Conservation (phyloP, 2,329 filamentous ascomycete species). For the Capronia americana region DNA sequence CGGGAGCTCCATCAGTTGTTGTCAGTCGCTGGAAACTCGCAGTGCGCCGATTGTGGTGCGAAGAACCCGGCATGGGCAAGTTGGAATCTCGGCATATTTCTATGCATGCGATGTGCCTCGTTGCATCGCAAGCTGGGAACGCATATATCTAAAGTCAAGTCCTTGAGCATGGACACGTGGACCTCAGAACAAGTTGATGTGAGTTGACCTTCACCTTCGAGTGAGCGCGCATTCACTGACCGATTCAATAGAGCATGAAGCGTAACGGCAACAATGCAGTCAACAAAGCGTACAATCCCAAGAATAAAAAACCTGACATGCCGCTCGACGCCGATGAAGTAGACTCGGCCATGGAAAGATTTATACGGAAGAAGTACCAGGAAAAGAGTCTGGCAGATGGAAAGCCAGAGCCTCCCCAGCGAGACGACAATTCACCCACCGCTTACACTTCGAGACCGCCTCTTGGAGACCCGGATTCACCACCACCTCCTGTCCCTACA, state of each 20-base stretch:
- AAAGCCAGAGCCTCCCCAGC: conserved; percentile 49
- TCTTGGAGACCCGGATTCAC: conserved; percentile 59
- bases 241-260: conserved; percentile 78
- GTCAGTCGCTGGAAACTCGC: conserved; percentile 85
- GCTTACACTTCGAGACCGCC: conserved; percentile 61
- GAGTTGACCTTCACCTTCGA: conserved; percentile 34
- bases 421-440: conserved; percentile 51
- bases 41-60: conserved; percentile 90
- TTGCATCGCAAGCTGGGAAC: conserved; percentile 96
- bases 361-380: conserved; percentile 93
- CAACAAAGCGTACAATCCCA: conserved; percentile 88
- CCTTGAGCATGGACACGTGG: conserved; percentile 98
- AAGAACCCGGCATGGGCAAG: conserved; percentile 96
- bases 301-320: conserved; percentile 79
- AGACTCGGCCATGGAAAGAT: conserved; percentile 92
- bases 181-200: conserved; percentile 95
- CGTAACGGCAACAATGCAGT: conserved; percentile 83
- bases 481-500: conserved; percentile 56
- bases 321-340: conserved; percentile 91
- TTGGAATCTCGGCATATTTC: conserved; percentile 97
- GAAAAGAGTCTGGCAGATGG: conserved; percentile 62
- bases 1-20: conserved; percentile 88
- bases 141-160: conserved; percentile 98
- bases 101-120: conserved; percentile 96
- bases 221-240: conserved; percentile 31